Evolutionary conservation across 495 filamentous ascomycete species (phyloP).

Genomic region (Aspergillus campestris): DNA sequence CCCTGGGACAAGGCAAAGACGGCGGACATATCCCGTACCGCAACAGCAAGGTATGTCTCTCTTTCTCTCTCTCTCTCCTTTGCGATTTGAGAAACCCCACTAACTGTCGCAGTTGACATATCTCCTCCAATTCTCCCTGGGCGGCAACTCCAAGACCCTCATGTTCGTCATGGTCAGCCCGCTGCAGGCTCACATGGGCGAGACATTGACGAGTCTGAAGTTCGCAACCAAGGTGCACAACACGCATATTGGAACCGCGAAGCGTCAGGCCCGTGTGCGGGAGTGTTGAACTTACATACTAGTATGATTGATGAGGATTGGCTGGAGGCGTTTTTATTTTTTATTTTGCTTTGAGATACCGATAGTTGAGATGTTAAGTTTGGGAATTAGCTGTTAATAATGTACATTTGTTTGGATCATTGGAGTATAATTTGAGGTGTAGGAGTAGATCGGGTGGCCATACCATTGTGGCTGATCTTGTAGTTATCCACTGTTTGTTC

Average conservation of each 20-base stretch:
- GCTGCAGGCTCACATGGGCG: constrained; percentile 79
- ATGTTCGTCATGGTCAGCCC: constrained; percentile 99
- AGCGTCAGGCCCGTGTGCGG: constrained; percentile 58
- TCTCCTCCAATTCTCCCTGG: constrained; percentile 87
- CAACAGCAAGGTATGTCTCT: constrained; percentile 71
- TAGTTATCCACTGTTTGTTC: no score
- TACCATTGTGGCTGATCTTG: no score
- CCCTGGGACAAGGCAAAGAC: constrained; percentile 76
- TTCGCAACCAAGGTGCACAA: constrained; percentile 95
- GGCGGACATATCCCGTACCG: constrained; percentile 87
- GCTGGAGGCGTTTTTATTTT: constrained; percentile 19
- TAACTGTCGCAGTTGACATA: constrained; percentile 65
- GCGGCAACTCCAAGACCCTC: constrained; percentile 92
- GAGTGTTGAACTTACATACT: constrained; percentile 27
- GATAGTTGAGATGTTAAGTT: no score
- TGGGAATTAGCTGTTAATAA: no score
- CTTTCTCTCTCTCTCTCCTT: background rate
- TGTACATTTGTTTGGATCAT: no score
- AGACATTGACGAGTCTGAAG: constrained; percentile 90
- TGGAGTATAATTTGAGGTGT: no score
- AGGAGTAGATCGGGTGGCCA: no score
- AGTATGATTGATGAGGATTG: constrained; percentile 4
- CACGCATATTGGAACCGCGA: constrained; percentile 82
- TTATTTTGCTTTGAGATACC: constrained; percentile 1
- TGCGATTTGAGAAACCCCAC: background rate